Base-by-base conservation (phyloP, 257 asterid genomes). In the Craterostigma plantagineum region DNA sequence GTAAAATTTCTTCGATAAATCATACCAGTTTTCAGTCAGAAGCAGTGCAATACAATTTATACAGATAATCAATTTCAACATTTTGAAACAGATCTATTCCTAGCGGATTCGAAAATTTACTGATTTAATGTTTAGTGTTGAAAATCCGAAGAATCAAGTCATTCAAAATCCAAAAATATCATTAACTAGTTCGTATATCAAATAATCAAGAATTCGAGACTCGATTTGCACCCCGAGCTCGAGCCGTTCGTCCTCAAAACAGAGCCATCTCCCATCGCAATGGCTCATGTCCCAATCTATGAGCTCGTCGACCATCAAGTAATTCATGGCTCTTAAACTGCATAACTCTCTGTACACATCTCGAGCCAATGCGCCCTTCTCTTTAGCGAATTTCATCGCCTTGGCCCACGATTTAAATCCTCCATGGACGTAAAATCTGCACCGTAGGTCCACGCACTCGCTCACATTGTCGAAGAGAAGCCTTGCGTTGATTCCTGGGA, bases 271-370 rank as follows among this genome's bases (percentile, higher is more conserved):
- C 23, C 92, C 87, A 11, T 52, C 43, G 46, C 59, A 56, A 51
- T 61, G 51, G 66, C 83, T 75, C 87, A 79, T 79, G 37, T 79
- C 87, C 38, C 47, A 66, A 56, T 72, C 73, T 18, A 79, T 80
- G 13, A 79, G 79, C 58, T 75, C 92, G 63, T 75, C 92, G 7
- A 75, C 83, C 79, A 62, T 70, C 38, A 48, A 64, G 48, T 72
- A 63, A 34, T 77, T 75, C 68, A 63, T 55, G 11, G 43, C 61
- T 35, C 54, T 63, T 71, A 68, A 79, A 14, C 59, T 52, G 4
- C 63, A 54, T 35, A 79, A 61, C 54, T 75, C 87, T 42, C 52
- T 41, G 47, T 60, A 56, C 35, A 72, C 61, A 53, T 79, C 83
- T 54, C 65, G 63, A 11, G 77, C 83, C 42, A 79, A 47, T 43